phyloP scores from a whole-genome alignment of 2,329 filamentous ascomycete genomes.

The Alternaria sp. region DNA sequence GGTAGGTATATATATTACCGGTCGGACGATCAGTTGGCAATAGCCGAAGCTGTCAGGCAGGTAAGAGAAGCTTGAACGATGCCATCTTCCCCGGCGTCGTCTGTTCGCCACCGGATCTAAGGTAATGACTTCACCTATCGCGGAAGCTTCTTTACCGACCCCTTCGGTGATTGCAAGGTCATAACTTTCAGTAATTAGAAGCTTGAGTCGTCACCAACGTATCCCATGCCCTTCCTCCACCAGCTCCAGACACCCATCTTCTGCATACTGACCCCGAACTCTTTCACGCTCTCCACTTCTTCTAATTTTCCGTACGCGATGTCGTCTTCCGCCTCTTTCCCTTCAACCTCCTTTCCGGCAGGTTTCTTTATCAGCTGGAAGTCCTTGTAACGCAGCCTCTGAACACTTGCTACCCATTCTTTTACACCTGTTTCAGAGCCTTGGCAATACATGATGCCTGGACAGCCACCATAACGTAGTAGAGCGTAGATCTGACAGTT shows the following conservation, averaged over 20 bases:
- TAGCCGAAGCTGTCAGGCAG: not conserved
- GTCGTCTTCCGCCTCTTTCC: not conserved
- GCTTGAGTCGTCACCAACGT: slow-evolving; percentile 28
- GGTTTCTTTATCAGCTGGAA: slow-evolving; percentile 68
- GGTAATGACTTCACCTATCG: not conserved
- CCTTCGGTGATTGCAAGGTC: not conserved
- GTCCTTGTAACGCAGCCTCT: slow-evolving; percentile 73
- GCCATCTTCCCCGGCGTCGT: not conserved
- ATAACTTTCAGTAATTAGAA: not conserved
- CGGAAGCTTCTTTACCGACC: not conserved
- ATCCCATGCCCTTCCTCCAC: slow-evolving; percentile 75
- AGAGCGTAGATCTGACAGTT: slow-evolving; percentile 67
- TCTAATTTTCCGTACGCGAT: slow-evolving; percentile 48
- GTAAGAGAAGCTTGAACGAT: not conserved
- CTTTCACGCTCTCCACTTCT: slow-evolving; percentile 68
- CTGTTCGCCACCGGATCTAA: not conserved
- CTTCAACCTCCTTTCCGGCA: slow-evolving; percentile 36
- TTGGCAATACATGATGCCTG: slow-evolving; percentile 81
- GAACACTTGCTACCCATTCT: slow-evolving; percentile 69
- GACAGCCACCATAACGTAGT: slow-evolving; percentile 70
- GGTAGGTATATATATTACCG: not conserved
- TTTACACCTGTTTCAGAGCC: slow-evolving; percentile 62
- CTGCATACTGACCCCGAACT: slow-evolving; percentile 69
- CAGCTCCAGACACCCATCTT: slow-evolving; percentile 64
- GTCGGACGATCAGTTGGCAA: not conserved